Percentiles rank a stretch among this genome's conserved stretches.
Evolutionary conservation across 2,329 filamentous ascomycete species (phyloP).

Genomic region (Sclerotinia sclerotiorum): DNA sequence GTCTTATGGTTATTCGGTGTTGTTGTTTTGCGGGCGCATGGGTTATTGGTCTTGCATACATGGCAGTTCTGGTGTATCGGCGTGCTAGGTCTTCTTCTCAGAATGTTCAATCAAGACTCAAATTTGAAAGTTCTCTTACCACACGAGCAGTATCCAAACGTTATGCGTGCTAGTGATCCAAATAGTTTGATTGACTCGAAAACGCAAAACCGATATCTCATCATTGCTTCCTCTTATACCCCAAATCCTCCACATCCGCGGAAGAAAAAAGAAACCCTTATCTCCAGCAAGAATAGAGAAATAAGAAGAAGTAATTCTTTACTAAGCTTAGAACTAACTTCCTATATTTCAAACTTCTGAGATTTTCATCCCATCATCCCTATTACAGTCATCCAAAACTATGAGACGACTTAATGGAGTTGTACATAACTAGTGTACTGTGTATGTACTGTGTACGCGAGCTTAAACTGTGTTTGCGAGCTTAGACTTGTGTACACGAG

Average conservation of each 20-base stretch:
- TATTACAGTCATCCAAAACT: background rate
- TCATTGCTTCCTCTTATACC: background rate
- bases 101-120: background rate
- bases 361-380: no score
- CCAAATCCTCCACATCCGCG: no score
- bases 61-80: background rate
- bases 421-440: no score
- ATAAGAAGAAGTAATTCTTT: background rate
- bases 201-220: background rate
- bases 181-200: background rate
- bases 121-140: background rate
- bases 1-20: background rate
- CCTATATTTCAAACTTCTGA: no score
- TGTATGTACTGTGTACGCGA: no score
- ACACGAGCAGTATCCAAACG: background rate
- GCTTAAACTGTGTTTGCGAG: no score
- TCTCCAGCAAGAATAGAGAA: no score
- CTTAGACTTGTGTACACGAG: no score
- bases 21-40: background rate
- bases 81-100: background rate
- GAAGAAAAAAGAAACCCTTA: background rate
- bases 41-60: background rate
- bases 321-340: background rate
- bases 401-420: background rate
- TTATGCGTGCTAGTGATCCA: no score